Conservation (phyloP, 345 rosid genomes). For the Lumnitzera littorea region DNA sequence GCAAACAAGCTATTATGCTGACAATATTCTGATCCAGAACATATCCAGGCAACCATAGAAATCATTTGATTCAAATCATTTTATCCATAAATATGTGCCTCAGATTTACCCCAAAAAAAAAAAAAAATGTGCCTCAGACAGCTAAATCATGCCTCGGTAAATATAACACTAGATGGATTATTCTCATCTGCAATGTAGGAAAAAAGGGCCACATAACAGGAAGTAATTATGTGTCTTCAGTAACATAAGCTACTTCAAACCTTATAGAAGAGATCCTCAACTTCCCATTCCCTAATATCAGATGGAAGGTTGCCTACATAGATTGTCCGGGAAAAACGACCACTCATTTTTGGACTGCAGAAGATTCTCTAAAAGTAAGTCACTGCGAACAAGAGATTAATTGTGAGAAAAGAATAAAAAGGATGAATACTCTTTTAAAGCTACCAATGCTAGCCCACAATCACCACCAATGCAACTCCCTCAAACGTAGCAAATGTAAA, state of each 20-base stretch:
- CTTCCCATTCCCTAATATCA: conserved; percentile 76
- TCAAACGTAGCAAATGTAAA: conserved; percentile 13
- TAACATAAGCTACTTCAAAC: conserved; percentile 26
- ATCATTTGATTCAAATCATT: not conserved
- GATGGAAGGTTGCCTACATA: conserved; percentile 96
- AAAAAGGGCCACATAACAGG: too few relatives aligned
- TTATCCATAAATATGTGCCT: not conserved
- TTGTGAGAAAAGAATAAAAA: too few relatives aligned
- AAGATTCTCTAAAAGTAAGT: conserved; percentile 9
- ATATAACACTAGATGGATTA: too few relatives aligned
- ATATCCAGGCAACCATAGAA: not conserved
- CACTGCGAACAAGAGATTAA: conserved; percentile 22
- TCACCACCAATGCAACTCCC: conserved; percentile 21
- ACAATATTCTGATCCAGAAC: too few relatives aligned
- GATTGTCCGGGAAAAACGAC: conserved; percentile 94
- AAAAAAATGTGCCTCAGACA: not conserved
- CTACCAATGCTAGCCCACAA: conserved; percentile 9
- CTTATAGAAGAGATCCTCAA: conserved; percentile 96
- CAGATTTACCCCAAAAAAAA: not conserved
- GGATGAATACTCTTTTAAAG: not conserved
- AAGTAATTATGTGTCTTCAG: too few relatives aligned
- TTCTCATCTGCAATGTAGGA: too few relatives aligned
- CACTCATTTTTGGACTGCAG: conserved; percentile 57
- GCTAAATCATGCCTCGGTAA: not conserved
- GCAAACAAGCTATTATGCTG: too few relatives aligned